A percentile compares a stretch with the other conserved stretches of the same genome.
phyloP scores from a whole-genome alignment of 768 basidiomycete genomes.

The Candolleomyces eurysporus region DNA sequence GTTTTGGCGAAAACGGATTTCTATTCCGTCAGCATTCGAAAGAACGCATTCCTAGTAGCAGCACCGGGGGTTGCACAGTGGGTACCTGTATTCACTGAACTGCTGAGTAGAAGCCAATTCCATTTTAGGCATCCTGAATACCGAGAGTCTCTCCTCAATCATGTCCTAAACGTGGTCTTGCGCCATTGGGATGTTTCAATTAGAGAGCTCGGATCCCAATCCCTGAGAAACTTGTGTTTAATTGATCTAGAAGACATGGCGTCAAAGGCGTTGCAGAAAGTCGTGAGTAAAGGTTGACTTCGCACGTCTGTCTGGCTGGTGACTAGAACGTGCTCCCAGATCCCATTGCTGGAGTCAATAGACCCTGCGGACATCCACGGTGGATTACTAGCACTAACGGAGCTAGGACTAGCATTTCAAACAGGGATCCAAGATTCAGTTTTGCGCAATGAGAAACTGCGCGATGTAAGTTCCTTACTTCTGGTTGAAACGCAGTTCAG shows the following conservation, averaged over 20 bases:
- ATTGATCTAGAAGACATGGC: conserved; percentile 56
- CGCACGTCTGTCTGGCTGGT: neutral
- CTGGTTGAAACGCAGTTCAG: neutral
- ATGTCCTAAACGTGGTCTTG: conserved; percentile 70
- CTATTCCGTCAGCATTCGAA: conserved; percentile 84
- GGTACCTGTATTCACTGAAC: conserved; percentile 27
- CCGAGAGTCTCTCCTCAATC: conserved; percentile 62
- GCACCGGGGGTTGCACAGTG: conserved; percentile 87
- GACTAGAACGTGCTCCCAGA: conserved; percentile 34
- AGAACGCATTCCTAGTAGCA: conserved; percentile 81
- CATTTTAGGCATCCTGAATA: conserved; percentile 73
- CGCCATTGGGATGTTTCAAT: conserved; percentile 89
- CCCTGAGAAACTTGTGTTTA: conserved; percentile 66
- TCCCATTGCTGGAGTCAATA: conserved; percentile 53
- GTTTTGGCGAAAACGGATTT: conserved; percentile 92
- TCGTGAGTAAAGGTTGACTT: conserved; percentile 41
- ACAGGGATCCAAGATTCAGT: conserved; percentile 25
- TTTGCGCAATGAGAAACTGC: conserved; percentile 35
- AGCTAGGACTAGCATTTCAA: conserved; percentile 64
- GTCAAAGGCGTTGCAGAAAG: conserved; percentile 43
- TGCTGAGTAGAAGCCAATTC: neutral
- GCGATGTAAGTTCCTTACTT: conserved; percentile 38
- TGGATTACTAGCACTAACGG: conserved; percentile 67
- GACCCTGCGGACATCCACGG: conserved; percentile 81
- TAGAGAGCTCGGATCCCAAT: conserved; percentile 74